These are phyloP conservation scores for Colletotrichum graminicola DNA, from an alignment of 2,329 filamentous ascomycete genomes.

Conservation along the genomic window DNA sequence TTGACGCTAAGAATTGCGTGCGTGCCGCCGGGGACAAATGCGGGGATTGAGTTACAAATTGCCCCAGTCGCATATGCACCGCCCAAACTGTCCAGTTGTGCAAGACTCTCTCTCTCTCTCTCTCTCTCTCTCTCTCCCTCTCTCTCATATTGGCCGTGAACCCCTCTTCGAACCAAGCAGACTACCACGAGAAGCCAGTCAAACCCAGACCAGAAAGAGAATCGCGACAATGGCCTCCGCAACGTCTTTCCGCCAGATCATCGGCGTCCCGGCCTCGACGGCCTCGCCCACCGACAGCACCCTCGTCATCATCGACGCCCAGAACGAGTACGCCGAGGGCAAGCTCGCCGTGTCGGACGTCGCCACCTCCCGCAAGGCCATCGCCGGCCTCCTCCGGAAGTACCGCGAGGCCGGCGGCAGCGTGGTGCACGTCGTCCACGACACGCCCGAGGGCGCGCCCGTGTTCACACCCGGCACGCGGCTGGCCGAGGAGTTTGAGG, in stretches of 20 bases:
- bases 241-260: constrained; percentile 58
- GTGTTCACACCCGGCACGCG: constrained; percentile 74
- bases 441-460: constrained; percentile 70
- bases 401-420: constrained; percentile 66
- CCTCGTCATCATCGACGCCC: constrained; percentile 77
- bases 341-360: constrained; percentile 68
- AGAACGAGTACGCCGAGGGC: constrained; percentile 76
- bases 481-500: constrained; percentile 71
- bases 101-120: background rate
- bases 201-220: too few relatives aligned
- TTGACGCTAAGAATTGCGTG: constrained; percentile 1
- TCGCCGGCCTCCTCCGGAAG: constrained; percentile 66
- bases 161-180: too few relatives aligned
- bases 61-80: constrained; percentile 16
- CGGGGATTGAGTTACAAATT: constrained; percentile 26
- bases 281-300: constrained; percentile 69
- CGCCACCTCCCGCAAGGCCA: constrained; percentile 65
- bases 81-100: background rate
- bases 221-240: constrained; percentile 43
- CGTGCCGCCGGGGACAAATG: constrained; percentile 39
- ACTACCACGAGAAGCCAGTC: too few relatives aligned
- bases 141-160: background rate
- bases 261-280: constrained; percentile 67
- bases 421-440: constrained; percentile 72
- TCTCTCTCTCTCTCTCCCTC: background rate